Evolutionary conservation across 202 grass and related monocot genomes (phyloP).

Genomic region (Eragrostis tef): DNA sequence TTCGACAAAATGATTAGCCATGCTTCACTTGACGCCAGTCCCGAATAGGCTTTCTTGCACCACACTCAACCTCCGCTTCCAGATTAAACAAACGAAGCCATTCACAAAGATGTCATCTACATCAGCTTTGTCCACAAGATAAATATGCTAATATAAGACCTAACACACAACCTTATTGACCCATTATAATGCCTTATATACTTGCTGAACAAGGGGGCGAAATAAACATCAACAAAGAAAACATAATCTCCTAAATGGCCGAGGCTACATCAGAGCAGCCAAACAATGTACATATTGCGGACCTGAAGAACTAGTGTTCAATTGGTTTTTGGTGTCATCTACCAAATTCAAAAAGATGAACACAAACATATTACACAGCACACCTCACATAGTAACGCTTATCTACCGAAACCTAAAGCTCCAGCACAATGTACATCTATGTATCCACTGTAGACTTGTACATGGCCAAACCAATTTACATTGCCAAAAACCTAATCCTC

Average conservation of each 20-base stretch:
- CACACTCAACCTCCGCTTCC: too few relatives aligned
- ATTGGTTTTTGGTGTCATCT: neutral
- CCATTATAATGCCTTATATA: too few relatives aligned
- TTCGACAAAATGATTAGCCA: too few relatives aligned
- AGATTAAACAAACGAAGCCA: too few relatives aligned
- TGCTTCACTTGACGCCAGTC: too few relatives aligned
- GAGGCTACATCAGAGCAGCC: too few relatives aligned
- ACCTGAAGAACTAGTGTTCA: neutral
- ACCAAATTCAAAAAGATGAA: neutral
- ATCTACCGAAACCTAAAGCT: constrained; percentile 4
- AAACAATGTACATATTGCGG: neutral
- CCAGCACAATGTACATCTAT: constrained; percentile 56
- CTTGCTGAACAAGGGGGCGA: too few relatives aligned
- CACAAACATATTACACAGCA: constrained; percentile 1
- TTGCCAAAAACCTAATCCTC: constrained; percentile 41
- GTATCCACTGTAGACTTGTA: constrained; percentile 50
- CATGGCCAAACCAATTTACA: constrained; percentile 58
- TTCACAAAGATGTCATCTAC: too few relatives aligned
- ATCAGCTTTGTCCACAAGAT: too few relatives aligned
- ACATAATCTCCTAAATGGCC: neutral
- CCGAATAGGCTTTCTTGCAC: too few relatives aligned
- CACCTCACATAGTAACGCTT: neutral
- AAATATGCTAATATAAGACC: too few relatives aligned
- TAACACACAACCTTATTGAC: too few relatives aligned
- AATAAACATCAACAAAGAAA: neutral